Conservation (phyloP, 2,329 filamentous ascomycete species). For the Alternaria conjuncta region DNA sequence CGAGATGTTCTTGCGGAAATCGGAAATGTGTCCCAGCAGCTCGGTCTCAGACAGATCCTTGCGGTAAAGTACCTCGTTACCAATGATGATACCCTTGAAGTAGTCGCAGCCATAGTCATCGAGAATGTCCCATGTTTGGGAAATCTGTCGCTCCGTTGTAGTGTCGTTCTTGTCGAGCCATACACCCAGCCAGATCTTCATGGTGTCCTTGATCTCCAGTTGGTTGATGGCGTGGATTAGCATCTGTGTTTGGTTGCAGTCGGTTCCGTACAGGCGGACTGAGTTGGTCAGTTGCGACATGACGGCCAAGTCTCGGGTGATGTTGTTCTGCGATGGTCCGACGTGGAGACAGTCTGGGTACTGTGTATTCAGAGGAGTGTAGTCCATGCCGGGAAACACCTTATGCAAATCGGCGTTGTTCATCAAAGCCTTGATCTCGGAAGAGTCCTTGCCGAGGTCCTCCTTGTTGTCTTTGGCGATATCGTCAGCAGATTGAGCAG, state of each 20-base stretch:
- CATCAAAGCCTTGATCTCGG: slow-evolving; percentile 80
- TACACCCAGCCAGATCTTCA: slow-evolving; percentile 94
- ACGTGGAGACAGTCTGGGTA: slow-evolving; percentile 81
- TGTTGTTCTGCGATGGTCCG: slow-evolving; percentile 89
- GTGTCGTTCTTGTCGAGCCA: slow-evolving; percentile 87
- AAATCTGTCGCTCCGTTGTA: slow-evolving; percentile 81
- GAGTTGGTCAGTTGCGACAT: slow-evolving; percentile 88
- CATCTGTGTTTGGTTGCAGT: slow-evolving; percentile 98
- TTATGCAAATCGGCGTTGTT: slow-evolving; percentile 84
- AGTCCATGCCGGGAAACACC: slow-evolving; percentile 94
- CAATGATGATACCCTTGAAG: slow-evolving; percentile 68
- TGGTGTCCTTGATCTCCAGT: slow-evolving; percentile 69
- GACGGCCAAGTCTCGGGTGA: slow-evolving; percentile 89
- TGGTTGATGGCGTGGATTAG: slow-evolving; percentile 80
- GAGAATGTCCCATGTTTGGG: slow-evolving; percentile 84
- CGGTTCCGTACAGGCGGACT: slow-evolving; percentile 89
- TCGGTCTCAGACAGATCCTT: slow-evolving; percentile 69
- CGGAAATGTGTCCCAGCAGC: slow-evolving; percentile 68
- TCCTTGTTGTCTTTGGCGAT: slow-evolving; percentile 72
- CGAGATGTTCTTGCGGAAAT: slow-evolving; percentile 73
- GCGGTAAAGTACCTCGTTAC: slow-evolving; percentile 68
- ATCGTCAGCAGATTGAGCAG: slow-evolving; percentile 33
- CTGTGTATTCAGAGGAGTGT: slow-evolving; percentile 89
- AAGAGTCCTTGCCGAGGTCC: slow-evolving; percentile 75
- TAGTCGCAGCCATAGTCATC: slow-evolving; percentile 62